These are phyloP conservation scores for Rhodotorula sphaerocarpa DNA, from an alignment of 768 basidiomycete species.

Conservation along the genomic window DNA sequence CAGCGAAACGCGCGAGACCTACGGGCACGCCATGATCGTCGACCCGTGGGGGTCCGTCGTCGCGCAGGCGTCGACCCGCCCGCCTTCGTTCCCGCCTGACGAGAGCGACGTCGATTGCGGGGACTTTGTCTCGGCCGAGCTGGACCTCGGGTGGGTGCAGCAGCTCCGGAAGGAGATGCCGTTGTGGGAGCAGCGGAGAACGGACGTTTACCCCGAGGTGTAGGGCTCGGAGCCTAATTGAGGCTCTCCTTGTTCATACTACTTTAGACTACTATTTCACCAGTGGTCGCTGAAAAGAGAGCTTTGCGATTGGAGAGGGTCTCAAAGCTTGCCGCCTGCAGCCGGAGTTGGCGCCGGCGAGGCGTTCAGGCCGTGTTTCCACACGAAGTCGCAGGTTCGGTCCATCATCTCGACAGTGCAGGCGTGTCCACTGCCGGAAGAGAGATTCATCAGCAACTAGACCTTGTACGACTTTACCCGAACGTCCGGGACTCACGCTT, in stretches of 20 bases:
- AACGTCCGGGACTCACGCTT: conserved; percentile 14
- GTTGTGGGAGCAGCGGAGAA: conserved; percentile 32
- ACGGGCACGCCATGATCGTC: conserved; percentile 37
- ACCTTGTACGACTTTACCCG: background rate
- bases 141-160: conserved; percentile 33
- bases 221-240: no score
- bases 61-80: conserved; percentile 23
- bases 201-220: conserved; percentile 28
- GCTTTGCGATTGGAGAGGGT: no score
- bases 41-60: conserved; percentile 37
- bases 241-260: no score
- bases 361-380: conserved; percentile 3
- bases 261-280: no score
- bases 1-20: conserved; percentile 15
- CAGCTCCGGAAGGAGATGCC: conserved; percentile 35
- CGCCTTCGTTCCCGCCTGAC: background rate
- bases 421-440: conserved; percentile 53
- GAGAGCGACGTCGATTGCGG: conserved; percentile 25
- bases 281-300: no score
- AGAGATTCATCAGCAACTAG: background rate
- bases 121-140: conserved; percentile 25
- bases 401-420: conserved; percentile 57
- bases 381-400: conserved; percentile 44
- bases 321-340: no score
- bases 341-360: no score